Base-by-base conservation (phyloP, 2,329 filamentous ascomycete genomes). In the Hypomyces perniciosus region DNA sequence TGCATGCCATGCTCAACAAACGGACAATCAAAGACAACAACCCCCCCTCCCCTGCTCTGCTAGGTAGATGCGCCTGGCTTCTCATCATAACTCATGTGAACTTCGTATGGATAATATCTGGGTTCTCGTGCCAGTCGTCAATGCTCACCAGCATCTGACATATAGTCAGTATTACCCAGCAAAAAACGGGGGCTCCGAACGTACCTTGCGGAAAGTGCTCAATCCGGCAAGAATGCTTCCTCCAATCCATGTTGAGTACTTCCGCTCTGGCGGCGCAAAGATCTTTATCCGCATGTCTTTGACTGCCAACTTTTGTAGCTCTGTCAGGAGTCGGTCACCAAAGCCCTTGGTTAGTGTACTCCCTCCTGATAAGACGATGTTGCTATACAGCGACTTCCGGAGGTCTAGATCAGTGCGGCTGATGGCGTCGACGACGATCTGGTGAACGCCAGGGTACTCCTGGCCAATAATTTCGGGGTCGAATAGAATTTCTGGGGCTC, bases 281-380 rank as follows among this genome's bases (percentile, higher is more conserved):
- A 99, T 99, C 78, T 96, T 96, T 75, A 99, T 97, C 64, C 91
- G 84, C 92, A 96, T 99, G 68, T 99, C 93, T 77, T 96, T 96
- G 61, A 97, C 90, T 8, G 93, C 93, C 62, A 97, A 75, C 67
- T 86, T 80, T 73, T 96, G 93, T 59, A 97, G 86, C 73, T 99
- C 93, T 60, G 88, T 84, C 65, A 99, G 77, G 61, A 99, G 74
- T 46, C 93, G 82, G 71, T 97, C 93, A 51, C 92, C 92, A 66
- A 99, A 99, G 41, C 93, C 93, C 74, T 93, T 96, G 61, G 91
- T 97, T 65, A 99, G 77, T 28, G 93, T 99, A 64, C 90, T 95
- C 48, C 93, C 93, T 56, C 93, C 93, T 1, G 92, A 97, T 38
- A 99, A 81, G 54, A 99, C 92, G 66, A 99, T 97, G 72, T 96